Conservation (phyloP, 2,329 filamentous ascomycete species). For the Colletotrichum nymphaeae region DNA sequence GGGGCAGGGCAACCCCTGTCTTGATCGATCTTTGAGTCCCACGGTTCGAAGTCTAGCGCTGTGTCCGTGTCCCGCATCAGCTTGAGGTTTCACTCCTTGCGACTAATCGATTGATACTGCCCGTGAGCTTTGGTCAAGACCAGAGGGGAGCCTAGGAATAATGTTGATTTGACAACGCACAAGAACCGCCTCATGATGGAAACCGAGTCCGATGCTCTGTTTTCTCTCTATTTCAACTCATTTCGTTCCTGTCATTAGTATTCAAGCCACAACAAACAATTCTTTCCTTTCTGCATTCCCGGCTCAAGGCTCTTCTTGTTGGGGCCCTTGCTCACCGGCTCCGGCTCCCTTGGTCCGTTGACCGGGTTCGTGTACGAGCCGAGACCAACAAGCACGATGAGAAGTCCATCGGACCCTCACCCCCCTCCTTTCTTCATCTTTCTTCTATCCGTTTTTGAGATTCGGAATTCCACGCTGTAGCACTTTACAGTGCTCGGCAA, state of each 20-base stretch:
- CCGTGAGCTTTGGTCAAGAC: background rate
- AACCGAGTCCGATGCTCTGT: background rate
- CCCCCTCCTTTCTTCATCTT: background rate
- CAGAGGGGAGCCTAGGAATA: background rate
- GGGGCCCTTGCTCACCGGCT: slow-evolving; percentile 14
- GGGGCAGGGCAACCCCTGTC: slow-evolving; percentile 7
- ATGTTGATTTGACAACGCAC: slow-evolving; percentile 14
- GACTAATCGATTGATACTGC: slow-evolving; percentile 1
- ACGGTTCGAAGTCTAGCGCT: slow-evolving; percentile 27
- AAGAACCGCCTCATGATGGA: slow-evolving; percentile 15
- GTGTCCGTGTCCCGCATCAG: slow-evolving; percentile 10
- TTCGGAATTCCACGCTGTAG: slow-evolving; percentile 10
- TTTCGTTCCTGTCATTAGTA: background rate
- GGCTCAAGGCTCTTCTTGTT: background rate
- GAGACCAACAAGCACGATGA: slow-evolving; percentile 16
- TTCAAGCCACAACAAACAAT: background rate
- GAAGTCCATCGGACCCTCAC: background rate
- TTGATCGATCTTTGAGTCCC: slow-evolving; percentile 29
- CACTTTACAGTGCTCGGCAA: background rate
- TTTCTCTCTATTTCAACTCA: background rate
- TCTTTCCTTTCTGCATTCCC: background rate
- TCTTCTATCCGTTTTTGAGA: background rate
- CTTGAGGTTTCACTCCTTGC: background rate
- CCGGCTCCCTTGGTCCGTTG: slow-evolving; percentile 26
- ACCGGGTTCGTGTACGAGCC: slow-evolving; percentile 24